Evolutionary conservation across 768 basidiomycete genomes (phyloP).

Genomic region (Tubosaeta sp.): DNA sequence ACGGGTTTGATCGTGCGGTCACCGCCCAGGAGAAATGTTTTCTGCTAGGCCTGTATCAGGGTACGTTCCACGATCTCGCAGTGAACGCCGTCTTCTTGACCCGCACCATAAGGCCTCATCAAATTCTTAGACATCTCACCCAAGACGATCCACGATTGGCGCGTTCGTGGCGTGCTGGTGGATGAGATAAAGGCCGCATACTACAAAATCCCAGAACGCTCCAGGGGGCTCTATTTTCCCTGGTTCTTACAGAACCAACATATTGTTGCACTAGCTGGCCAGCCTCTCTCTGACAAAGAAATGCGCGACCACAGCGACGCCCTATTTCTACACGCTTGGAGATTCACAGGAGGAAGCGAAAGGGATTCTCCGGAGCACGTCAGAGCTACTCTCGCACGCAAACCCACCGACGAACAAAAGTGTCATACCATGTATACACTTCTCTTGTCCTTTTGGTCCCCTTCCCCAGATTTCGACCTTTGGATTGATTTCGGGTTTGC

Average conservation of each 20-base stretch:
- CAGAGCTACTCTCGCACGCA: not conserved
- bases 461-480: not conserved
- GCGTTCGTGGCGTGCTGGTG: slow-evolving; percentile 27
- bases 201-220: slow-evolving; percentile 18
- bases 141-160: slow-evolving; percentile 32
- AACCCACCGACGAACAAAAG: not conserved
- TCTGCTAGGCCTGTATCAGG: slow-evolving; percentile 31
- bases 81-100: not conserved
- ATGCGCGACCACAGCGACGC: not conserved
- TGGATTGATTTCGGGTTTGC: slow-evolving; percentile 22
- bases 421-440: slow-evolving; percentile 1
- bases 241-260: slow-evolving; percentile 37
- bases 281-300: not conserved
- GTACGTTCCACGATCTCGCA: not conserved
- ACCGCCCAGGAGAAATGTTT: slow-evolving; percentile 9
- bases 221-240: slow-evolving; percentile 30
- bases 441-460: not conserved
- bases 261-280: slow-evolving; percentile 20
- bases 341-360: slow-evolving; percentile 6
- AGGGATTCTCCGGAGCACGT: not conserved
- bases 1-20: slow-evolving; percentile 30
- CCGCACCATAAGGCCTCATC: slow-evolving; percentile 21
- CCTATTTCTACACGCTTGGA: slow-evolving; percentile 4
- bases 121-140: slow-evolving; percentile 16
- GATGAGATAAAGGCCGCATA: slow-evolving; percentile 32